phyloP scores from a whole-genome alignment of 2,329 filamentous ascomycete species.

The Orbilia brochopaga region DNA sequence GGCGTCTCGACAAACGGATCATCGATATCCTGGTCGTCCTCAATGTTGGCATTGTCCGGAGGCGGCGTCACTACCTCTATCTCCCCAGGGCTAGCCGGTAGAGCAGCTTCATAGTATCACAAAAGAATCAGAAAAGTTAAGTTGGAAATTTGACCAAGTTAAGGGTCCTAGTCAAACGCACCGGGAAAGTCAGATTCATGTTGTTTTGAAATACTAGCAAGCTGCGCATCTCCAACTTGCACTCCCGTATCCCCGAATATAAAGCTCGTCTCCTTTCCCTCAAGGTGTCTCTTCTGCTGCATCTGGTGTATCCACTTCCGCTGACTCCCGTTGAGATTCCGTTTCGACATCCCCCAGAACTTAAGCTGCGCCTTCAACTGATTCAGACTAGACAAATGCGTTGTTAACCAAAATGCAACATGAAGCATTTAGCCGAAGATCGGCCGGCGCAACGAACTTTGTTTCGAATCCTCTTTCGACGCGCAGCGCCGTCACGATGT shows the following conservation, averaged over 20 bases:
- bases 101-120: not conserved
- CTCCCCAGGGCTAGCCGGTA: conserved; percentile 30
- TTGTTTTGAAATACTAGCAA: conserved; percentile 13
- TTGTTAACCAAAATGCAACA: conserved; percentile 30
- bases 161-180: no score
- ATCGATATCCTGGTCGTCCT: not conserved
- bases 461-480: conserved; percentile 23
- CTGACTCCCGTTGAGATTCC: conserved; percentile 31
- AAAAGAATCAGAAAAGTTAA: no score
- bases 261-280: conserved; percentile 33
- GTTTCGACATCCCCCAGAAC: conserved; percentile 34
- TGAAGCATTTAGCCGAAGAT: not conserved
- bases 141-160: not conserved
- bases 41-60: conserved; percentile 4
- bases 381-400: conserved; percentile 19
- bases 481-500: conserved; percentile 20
- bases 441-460: conserved; percentile 16
- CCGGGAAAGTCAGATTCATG: conserved; percentile 8
- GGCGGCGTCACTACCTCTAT: conserved; percentile 23
- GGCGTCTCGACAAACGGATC: no score
- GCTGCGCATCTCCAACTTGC: conserved; percentile 24
- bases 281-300: conserved; percentile 1
- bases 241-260: conserved; percentile 30
- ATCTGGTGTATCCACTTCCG: conserved; percentile 32
- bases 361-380: conserved; percentile 37